Evolutionary conservation across 2,329 filamentous ascomycete genomes (phyloP).

Genomic region (Hortaea werneckii): DNA sequence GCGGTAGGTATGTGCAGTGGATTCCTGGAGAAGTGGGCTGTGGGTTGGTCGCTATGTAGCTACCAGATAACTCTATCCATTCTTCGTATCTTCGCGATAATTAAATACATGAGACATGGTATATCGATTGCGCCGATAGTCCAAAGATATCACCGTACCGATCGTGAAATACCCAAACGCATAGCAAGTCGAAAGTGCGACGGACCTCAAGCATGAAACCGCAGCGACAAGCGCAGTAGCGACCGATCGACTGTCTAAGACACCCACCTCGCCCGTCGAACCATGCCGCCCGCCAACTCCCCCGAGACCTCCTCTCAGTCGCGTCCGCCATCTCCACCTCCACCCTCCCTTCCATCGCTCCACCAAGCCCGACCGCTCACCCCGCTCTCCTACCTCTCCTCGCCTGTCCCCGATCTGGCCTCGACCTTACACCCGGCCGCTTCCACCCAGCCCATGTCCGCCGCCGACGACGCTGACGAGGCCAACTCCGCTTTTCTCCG

Average conservation of each 20-base stretch:
- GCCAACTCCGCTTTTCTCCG: conserved; percentile 45
- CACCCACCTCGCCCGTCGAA: neutral
- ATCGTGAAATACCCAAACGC: neutral
- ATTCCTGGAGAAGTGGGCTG: neutral
- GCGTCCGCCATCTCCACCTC: neutral
- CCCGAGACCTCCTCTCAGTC: neutral
- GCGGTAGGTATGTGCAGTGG: neutral
- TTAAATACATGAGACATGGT: neutral
- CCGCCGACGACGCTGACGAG: conserved; percentile 28
- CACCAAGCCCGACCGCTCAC: conserved; percentile 14
- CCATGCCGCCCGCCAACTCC: conserved; percentile 3
- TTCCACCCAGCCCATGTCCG: conserved; percentile 15
- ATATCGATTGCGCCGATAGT: too few species aligned
- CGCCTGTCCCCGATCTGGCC: conserved; percentile 42
- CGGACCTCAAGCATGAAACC: neutral
- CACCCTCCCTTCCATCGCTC: neutral
- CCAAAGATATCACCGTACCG: too few species aligned
- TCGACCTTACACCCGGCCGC: conserved; percentile 32
- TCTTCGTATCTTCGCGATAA: neutral
- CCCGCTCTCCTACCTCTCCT: conserved; percentile 37
- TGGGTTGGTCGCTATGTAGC: neutral
- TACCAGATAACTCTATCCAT: neutral
- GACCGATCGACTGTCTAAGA: neutral
- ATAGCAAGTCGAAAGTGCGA: neutral
- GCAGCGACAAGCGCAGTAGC: neutral